A percentile compares a stretch with the other conserved stretches of the same genome.
Conservation (phyloP, 1,139 yeast species). For the Yamadazyma diddensiae region DNA sequence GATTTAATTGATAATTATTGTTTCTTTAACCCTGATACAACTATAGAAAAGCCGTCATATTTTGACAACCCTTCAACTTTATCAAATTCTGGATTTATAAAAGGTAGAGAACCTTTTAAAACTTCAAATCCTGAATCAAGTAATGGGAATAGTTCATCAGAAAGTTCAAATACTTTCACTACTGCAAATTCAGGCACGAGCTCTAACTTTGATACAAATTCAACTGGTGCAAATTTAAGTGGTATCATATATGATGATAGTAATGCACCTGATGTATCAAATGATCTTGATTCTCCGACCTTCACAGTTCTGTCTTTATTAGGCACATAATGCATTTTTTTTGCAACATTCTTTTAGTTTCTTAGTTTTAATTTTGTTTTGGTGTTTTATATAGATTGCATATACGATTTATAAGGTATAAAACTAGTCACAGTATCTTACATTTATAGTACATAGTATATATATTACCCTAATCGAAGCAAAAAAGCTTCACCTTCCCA, state of each 20-base stretch:
- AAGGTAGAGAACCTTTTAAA: not conserved
- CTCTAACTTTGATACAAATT: conserved; percentile 1
- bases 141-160: conserved; percentile 3
- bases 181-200: not conserved
- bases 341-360: not conserved
- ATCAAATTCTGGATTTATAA: not conserved
- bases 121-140: not conserved
- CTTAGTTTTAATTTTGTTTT: not conserved
- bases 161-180: not conserved
- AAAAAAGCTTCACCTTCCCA: conserved; percentile 79
- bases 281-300: conserved; percentile 12
- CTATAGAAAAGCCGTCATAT: conserved; percentile 1
- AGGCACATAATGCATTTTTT: conserved; percentile 13
- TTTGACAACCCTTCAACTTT: not conserved
- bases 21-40: conserved; percentile 30
- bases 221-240: conserved; percentile 2
- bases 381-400: conserved; percentile 2
- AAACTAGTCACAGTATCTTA: no score
- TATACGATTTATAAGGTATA: conserved; percentile 1
- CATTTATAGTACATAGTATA: no score
- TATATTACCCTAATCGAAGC: conserved; percentile 50
- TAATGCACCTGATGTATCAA: conserved; percentile 1
- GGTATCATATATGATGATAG: conserved; percentile 3
- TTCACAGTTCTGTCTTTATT: conserved; percentile 29
- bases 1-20: conserved; percentile 72